These are phyloP conservation scores for Prunus padus DNA, from an alignment of 306 rosid species.

Conservation along the genomic window DNA sequence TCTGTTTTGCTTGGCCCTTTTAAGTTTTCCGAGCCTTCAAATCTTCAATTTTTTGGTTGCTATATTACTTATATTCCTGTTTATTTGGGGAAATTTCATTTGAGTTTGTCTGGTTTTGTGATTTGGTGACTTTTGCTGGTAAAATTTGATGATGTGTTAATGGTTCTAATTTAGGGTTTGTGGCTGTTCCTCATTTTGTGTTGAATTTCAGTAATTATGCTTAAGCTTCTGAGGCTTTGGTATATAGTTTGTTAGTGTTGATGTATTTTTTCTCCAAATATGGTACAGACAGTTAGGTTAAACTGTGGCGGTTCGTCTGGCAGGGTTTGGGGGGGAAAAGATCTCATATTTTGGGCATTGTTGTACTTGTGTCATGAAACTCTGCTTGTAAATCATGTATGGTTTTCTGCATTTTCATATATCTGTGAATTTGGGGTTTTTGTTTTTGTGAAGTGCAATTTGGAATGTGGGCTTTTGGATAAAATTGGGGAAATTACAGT, in stretches of 20 bases:
- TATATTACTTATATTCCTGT: conserved; percentile 11
- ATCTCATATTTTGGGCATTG: not conserved
- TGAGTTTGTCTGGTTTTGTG: conserved; percentile 25
- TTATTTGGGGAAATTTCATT: conserved; percentile 16
- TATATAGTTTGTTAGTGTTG: not conserved
- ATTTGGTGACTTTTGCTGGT: conserved; percentile 27
- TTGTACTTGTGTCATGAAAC: not conserved
- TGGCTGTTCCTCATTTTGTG: conserved; percentile 21
- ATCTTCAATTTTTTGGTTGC: conserved; percentile 17
- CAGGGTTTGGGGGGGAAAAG: conserved; percentile 7
- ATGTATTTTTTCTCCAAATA: no score
- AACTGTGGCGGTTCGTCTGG: not conserved
- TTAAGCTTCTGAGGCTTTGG: conserved; percentile 21
- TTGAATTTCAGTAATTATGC: conserved; percentile 28
- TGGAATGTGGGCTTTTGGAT: not conserved
- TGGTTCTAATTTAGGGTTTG: conserved; percentile 42
- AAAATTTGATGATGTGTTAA: conserved; percentile 30
- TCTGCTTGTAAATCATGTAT: not conserved
- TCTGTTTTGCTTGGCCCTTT: conserved; percentile 16
- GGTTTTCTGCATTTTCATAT: not conserved
- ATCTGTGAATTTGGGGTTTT: not conserved
- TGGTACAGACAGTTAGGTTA: no score
- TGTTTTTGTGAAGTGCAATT: not conserved
- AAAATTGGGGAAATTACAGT: not conserved
- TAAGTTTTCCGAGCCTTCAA: not conserved